Percentiles rank a stretch among this genome's conserved stretches.
phyloP scores from a whole-genome alignment of 2,329 filamentous ascomycete species.

The Pezicula neosporulosa region DNA sequence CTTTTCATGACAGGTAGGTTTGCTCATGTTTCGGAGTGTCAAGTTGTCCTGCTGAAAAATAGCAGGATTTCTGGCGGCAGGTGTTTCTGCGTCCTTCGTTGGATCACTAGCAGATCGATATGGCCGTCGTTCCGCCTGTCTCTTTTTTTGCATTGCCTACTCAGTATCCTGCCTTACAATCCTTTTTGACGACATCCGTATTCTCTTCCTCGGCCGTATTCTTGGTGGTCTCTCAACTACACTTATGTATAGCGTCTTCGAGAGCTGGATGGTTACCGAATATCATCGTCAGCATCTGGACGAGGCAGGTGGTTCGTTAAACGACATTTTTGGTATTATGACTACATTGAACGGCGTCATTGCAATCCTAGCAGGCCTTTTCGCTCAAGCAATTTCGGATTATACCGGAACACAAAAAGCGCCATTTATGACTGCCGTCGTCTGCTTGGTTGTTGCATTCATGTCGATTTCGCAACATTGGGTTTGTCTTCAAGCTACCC shows the following conservation, averaged over 20 bases:
- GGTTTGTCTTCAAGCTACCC: slow-evolving; percentile 32
- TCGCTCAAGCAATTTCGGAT: slow-evolving; percentile 45
- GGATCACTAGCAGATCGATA: slow-evolving; percentile 20
- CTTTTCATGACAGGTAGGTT: slow-evolving; percentile 17
- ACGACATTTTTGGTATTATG: slow-evolving; percentile 47
- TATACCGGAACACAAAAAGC: slow-evolving; percentile 43
- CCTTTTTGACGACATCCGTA: slow-evolving; percentile 34
- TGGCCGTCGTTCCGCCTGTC: slow-evolving; percentile 43
- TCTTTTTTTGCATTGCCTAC: slow-evolving; percentile 51
- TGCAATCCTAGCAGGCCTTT: slow-evolving; percentile 48
- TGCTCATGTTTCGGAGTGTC: not conserved
- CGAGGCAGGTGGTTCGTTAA: slow-evolving; percentile 37
- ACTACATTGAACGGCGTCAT: slow-evolving; percentile 49
- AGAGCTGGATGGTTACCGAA: slow-evolving; percentile 60
- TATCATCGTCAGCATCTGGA: slow-evolving; percentile 42
- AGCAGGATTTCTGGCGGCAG: slow-evolving; percentile 18
- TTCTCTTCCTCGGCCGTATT: slow-evolving; percentile 48
- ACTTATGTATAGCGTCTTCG: slow-evolving; percentile 55
- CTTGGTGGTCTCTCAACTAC: slow-evolving; percentile 54
- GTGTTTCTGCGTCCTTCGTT: slow-evolving; percentile 20
- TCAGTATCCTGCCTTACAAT: slow-evolving; percentile 48
- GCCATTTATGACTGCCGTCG: slow-evolving; percentile 45
- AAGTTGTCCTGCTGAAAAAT: not conserved
- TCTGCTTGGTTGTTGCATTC: slow-evolving; percentile 37
- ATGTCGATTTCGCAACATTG: slow-evolving; percentile 41